These are phyloP conservation scores for Gossypium stocksii DNA, from an alignment of 345 rosid genomes.

Conservation along the genomic window DNA sequence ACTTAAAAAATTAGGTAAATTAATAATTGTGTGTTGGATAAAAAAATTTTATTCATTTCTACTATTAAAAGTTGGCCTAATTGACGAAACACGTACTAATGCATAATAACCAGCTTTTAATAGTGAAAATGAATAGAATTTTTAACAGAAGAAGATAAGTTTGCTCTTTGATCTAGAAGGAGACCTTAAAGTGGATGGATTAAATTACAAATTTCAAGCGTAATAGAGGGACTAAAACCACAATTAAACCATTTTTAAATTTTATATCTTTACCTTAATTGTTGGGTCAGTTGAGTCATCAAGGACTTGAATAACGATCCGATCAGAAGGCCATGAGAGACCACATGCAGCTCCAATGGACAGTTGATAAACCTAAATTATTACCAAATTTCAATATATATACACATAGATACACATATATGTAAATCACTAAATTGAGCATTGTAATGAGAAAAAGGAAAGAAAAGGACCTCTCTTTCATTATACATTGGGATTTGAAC, in stretches of 20 bases:
- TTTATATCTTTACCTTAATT: slow-evolving; percentile 47
- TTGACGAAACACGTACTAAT: too few relatives aligned
- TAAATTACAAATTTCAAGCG: not conserved
- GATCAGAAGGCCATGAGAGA: slow-evolving; percentile 94
- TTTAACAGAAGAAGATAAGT: too few relatives aligned
- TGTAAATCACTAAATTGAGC: not conserved
- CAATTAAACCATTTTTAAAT: not conserved
- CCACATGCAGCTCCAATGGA: slow-evolving; percentile 98
- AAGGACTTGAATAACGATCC: slow-evolving; percentile 80
- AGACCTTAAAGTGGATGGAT: not conserved
- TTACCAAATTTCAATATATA: not conserved
- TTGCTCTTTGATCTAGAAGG: too few relatives aligned
- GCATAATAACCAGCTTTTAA: too few relatives aligned
- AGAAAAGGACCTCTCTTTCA: slow-evolving; percentile 72
- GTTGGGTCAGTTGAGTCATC: slow-evolving; percentile 92
- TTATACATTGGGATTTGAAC: slow-evolving; percentile 98
- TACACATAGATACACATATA: not conserved
- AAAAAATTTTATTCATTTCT: fast-evolving
- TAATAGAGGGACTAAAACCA: not conserved
- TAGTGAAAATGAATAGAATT: too few relatives aligned
- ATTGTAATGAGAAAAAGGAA: too few relatives aligned
- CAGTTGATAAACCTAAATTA: slow-evolving; percentile 65
- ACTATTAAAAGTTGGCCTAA: too few relatives aligned
- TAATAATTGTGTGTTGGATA: too few relatives aligned
- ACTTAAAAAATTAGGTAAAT: too few relatives aligned